Evolutionary conservation across 768 basidiomycete genomes (phyloP).

Genomic region (Candolleomyces efflorescens): DNA sequence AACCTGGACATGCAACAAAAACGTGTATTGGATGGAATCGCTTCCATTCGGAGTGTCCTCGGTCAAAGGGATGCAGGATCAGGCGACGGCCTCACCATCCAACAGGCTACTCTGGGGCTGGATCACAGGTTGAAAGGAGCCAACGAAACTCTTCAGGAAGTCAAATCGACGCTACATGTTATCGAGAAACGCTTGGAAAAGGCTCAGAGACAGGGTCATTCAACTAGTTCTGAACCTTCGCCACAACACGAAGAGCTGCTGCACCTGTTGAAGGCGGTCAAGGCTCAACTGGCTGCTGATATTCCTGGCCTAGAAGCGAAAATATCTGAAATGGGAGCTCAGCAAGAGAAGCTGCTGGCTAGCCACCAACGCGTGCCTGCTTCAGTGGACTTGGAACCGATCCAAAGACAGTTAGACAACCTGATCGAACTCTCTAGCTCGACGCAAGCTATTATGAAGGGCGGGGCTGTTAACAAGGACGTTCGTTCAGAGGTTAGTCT

Average conservation of each 20-base stretch:
- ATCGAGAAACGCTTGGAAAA: neutral
- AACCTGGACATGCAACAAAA: neutral
- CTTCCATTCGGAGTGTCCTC: conserved; percentile 1
- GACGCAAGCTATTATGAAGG: neutral
- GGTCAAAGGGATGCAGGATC: neutral
- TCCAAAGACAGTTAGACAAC: neutral
- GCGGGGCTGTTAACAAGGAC: neutral
- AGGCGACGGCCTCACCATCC: conserved; percentile 18
- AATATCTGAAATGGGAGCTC: conserved; percentile 11
- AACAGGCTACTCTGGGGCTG: conserved; percentile 27
- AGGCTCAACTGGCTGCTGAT: conserved; percentile 32
- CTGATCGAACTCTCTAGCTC: neutral
- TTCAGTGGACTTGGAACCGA: neutral
- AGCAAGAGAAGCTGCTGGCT: neutral
- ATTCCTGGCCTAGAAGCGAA: conserved; percentile 32
- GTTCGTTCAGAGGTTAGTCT: neutral
- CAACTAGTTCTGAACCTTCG: neutral
- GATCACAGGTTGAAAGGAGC: conserved; percentile 23
- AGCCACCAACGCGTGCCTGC: neutral
- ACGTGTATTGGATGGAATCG: neutral
- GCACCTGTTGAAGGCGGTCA: conserved; percentile 35
- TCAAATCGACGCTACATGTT: neutral
- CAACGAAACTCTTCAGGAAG: conserved; percentile 19
- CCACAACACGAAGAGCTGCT: conserved; percentile 13
- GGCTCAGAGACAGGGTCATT: neutral